Evolutionary conservation across 2,329 filamentous ascomycete species (phyloP), one percentile per base, ranked within the genome.

Genomic region (Aspergillus proliferans): DNA sequence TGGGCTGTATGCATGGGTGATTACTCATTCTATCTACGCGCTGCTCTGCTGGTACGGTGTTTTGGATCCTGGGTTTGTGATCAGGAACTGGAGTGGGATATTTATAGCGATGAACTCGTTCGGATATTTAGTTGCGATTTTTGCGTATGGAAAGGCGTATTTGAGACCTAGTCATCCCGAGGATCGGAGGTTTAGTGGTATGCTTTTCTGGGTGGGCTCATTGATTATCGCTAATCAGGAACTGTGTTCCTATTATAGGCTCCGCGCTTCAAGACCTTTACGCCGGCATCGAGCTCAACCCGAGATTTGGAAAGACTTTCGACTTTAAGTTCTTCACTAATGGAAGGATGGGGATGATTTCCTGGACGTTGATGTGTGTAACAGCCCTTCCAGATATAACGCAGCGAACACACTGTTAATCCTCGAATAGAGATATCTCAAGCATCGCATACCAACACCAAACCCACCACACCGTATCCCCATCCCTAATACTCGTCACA

Each of bases 321-420:
- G 74, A 77, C 51, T 66, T 76, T 22, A 77, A 77, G 48, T 60
- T 76, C 0, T 77, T 76, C 52, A 72, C 67, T 44, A 76, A 76
- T 46, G 73, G 74, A 3, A 62, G 75, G 19, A 69, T 71, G n/a
- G 75, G 74, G 7, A 76, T 77, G 47, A 64, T 76, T 51, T 65
- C 68, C 7, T 76, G 73, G 73, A 10, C 9, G 5, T 22, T 22
- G 22, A 22, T 22, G 22, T 22, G 6, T 6, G 22, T 22, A 22
- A 22, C 5, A 2, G 21, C 2, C 22, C 22, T 22, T 22, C 22
- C 5, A 22, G 3, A 4, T 22, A 5, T 6, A 22, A 22, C 5
- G 4, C 21, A 4, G 15, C 15, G 15, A 55, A 45, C 40, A 33
- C 15, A 44, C 21, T 34, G 30, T 24, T 24, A n/a, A 40, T 14